Base-by-base conservation (phyloP, 345 rosid genomes). In the Acer negundo region DNA sequence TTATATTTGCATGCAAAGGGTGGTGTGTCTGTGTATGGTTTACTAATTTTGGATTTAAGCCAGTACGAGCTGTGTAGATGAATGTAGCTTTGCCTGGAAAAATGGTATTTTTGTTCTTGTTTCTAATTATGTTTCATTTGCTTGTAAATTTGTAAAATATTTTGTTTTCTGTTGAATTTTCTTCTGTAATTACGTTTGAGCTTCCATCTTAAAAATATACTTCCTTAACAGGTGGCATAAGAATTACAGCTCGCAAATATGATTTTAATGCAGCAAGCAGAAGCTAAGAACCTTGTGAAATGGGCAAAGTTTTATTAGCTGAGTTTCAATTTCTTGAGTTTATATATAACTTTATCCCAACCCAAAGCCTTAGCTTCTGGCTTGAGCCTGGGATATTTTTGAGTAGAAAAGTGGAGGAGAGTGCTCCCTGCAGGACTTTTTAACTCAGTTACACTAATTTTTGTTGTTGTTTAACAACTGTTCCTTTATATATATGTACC, bases 271-370 rank as follows among this genome's bases (percentile, higher is more conserved):
- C 87, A 63, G 62, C 88, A 74, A 67, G 84, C 90, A 31, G 97
- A 97, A 83, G 99, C 99, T 26, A 97, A 97, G 87, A 86, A 89
- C 75, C 95, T 97, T 26, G 92, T 78, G 99, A 94, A 84, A 91
- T 89, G 76, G 99, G 99, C 75, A 97, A 97, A 84, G 89, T 83
- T 77, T 97, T 94, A 62, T 78, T 97, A 79, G 95, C 97, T 74
- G 99, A 97, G 96, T 35, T 35, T 35, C 40, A 35, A 35, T 35
- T 35, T 35, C 40, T 35, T 35, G 40, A 4, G 40, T n/a, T 2
- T 35, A 35, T 35, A 35, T 35, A 35, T 35, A 22, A 17, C 70
- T 53, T 38, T 53, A 31, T 47, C 49, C 35, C 49, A n/a, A 31
- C 47, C 40, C 47, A 71, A 28, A 28, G 63, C n/a, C 53, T 47